Percentiles rank a stretch among this genome's conserved stretches.
phyloP scores from a whole-genome alignment of 345 rosid species.

The Salix dunnii region DNA sequence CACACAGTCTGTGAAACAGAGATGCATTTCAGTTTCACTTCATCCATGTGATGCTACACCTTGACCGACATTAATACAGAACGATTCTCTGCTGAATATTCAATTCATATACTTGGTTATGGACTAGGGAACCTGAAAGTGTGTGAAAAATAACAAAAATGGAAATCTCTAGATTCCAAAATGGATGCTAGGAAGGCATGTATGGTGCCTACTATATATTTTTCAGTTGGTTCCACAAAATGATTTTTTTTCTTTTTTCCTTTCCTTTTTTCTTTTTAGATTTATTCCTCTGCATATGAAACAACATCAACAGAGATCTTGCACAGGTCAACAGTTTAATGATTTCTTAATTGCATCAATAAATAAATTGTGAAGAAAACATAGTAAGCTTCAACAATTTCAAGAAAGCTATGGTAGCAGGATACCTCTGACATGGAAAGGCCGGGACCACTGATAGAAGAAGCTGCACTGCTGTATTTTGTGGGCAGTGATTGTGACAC shows the following conservation, averaged over 20 bases:
- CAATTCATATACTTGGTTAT: not conserved
- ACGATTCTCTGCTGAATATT: not conserved
- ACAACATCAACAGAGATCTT: not conserved
- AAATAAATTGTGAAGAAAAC: not conserved
- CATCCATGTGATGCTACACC: not conserved
- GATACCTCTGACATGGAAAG: slow-evolving; percentile 78
- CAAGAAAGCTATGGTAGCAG: not conserved
- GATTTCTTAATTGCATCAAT: not conserved
- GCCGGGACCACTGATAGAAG: slow-evolving; percentile 66
- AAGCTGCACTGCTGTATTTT: slow-evolving; percentile 55
- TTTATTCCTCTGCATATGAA: not conserved
- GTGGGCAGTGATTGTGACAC: slow-evolving; percentile 63
- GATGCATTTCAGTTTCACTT: not conserved
- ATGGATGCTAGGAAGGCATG: not conserved
- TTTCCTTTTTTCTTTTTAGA: not conserved
- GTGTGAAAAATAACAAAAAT: not conserved
- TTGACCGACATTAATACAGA: not conserved
- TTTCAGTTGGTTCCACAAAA: not conserved
- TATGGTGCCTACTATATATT: too few species aligned
- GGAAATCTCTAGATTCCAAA: not conserved
- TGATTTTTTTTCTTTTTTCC: too few species aligned
- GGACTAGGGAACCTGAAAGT: not conserved
- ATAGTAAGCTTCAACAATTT: not conserved
- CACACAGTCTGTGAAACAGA: not conserved
- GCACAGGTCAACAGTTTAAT: not conserved